Evolutionary conservation across 2,329 filamentous ascomycete genomes (phyloP).

Genomic region (Lecanoromycetidae sp.): DNA sequence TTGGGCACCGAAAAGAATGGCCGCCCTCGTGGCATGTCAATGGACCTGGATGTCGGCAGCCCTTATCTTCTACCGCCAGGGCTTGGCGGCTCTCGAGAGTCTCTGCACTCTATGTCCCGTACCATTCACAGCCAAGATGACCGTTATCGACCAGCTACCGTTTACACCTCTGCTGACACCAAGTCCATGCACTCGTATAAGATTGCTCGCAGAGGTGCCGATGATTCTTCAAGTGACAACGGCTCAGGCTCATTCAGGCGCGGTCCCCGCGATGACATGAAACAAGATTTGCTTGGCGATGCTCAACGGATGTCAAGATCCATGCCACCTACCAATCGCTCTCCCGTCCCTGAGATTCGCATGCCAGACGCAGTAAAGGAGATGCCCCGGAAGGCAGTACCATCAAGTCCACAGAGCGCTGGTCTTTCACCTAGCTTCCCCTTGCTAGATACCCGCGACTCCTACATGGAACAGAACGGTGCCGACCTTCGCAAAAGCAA

Average conservation of each 20-base stretch:
- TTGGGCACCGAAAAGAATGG: slow-evolving; percentile 27
- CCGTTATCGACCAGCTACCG: slow-evolving; percentile 58
- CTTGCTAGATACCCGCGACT: slow-evolving; percentile 17
- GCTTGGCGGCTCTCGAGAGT: slow-evolving; percentile 68
- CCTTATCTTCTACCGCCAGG: slow-evolving; percentile 89
- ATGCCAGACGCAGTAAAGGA: slow-evolving; percentile 19
- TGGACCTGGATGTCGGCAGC: slow-evolving; percentile 64
- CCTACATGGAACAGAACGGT: slow-evolving; percentile 22
- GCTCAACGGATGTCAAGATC: slow-evolving; percentile 47
- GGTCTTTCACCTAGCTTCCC: slow-evolving; percentile 15
- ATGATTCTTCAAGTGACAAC: slow-evolving; percentile 42
- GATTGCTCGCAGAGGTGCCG: slow-evolving; percentile 29
- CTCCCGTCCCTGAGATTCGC: slow-evolving; percentile 25
- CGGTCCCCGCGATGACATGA: slow-evolving; percentile 52
- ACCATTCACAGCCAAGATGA: slow-evolving; percentile 65
- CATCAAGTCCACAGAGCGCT: slow-evolving; percentile 4
- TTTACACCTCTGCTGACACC: slow-evolving; percentile 41
- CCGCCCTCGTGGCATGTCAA: slow-evolving; percentile 40
- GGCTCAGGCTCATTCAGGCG: slow-evolving; percentile 47
- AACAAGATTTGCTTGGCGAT: slow-evolving; percentile 43
- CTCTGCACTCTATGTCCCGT: slow-evolving; percentile 71
- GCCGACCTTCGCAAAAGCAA: slow-evolving; percentile 28
- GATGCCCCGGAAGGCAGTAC: slow-evolving; percentile 12
- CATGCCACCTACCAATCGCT: slow-evolving; percentile 31
- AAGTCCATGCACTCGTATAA: slow-evolving; percentile 29